Base-by-base conservation (phyloP, 371 early-diverging fungal species). In the Scutellospora calospora region DNA sequence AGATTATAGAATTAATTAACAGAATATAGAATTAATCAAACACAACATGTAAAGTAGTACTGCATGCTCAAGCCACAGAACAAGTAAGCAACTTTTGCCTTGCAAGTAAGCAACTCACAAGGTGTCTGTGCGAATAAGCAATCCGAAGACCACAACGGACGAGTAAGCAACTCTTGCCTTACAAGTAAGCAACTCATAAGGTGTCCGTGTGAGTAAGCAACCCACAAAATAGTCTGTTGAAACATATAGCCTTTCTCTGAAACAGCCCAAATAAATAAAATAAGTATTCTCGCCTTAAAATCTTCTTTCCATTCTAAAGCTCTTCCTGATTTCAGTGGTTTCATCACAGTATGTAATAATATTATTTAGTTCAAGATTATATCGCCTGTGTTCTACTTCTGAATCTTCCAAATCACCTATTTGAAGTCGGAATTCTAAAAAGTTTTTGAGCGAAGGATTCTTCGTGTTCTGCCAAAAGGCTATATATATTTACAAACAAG, bases 401-500 rank as follows among this genome's bases (percentile, higher is more conserved):
- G 6, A 16, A 38, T 20, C 27, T 72, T 76, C 60, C 9, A 76
- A 22, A 22, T 76, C 59, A 20, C 59, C 76, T 35, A 33, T 60
- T 8, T 11, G 25, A 41, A 60, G 35, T 9, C 45, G 16, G 9
- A 76, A 76, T 38, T 60, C 76, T 45, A 76, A 60, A 60, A 76
- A 76, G n/a, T 76, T 60, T 38, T 76, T 76, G 45, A 76, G 60
- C 4, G 76, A 76, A 49, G 49, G 49, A 14, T 69, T 9, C 0
- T 29, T 45, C 31, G 60, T 59, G 8, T 18, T 25, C 25, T 76
- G 41, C 76, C 76, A 76, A 59, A 76, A 76, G 52, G 72, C 54
- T 72, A 72, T 18, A 27, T 18, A 16, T 11, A 38, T 14, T 41
- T 22, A 9, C 5, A 76, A 75, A 16, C 8, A 69, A 22, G 79